phyloP scores from a whole-genome alignment of 805 yeast genomes.

The Yarrowia deformans region DNA sequence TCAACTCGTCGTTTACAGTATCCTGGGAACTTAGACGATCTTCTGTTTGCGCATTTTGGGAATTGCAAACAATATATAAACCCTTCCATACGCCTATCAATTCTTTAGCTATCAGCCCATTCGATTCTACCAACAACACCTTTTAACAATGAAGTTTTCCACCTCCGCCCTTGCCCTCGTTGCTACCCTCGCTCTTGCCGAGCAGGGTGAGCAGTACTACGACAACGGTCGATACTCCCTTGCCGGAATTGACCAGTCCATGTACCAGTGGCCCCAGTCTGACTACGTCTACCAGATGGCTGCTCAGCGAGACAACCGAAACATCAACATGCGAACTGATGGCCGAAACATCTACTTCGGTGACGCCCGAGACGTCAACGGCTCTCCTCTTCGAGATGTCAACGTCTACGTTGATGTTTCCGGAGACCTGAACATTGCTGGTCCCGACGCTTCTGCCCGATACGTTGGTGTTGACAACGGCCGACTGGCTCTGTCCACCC shows the following conservation, averaged over 20 bases:
- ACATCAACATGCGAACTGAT: slow-evolving; percentile 31
- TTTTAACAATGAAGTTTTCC: slow-evolving; percentile 31
- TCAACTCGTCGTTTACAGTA: background rate
- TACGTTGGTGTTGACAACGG: slow-evolving; percentile 32
- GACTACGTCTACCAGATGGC: slow-evolving; percentile 35
- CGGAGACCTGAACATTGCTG: slow-evolving; percentile 26
- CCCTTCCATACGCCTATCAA: background rate
- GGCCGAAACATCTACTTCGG: slow-evolving; percentile 35
- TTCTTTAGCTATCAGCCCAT: slow-evolving; percentile 20
- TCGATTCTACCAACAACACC: slow-evolving; percentile 24
- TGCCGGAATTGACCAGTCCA: slow-evolving; percentile 15
- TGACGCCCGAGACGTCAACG: slow-evolving; percentile 21
- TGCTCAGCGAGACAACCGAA: slow-evolving; percentile 23
- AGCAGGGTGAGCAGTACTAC: slow-evolving; percentile 15
- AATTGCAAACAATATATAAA: background rate
- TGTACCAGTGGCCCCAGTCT: slow-evolving; percentile 37
- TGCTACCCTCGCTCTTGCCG: slow-evolving; percentile 28
- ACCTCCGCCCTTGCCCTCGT: slow-evolving; percentile 27
- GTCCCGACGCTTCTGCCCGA: slow-evolving; percentile 27
- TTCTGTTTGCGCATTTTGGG: too few species aligned
- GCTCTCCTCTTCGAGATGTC: slow-evolving; percentile 22
- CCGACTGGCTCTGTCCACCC: slow-evolving; percentile 24
- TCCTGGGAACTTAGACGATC: background rate
- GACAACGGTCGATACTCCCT: slow-evolving; percentile 25
- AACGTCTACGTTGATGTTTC: slow-evolving; percentile 9